Percentiles rank a stretch among this genome's conserved stretches.
Conservation (phyloP, 345 rosid genomes). For the Limnanthes douglasii region DNA sequence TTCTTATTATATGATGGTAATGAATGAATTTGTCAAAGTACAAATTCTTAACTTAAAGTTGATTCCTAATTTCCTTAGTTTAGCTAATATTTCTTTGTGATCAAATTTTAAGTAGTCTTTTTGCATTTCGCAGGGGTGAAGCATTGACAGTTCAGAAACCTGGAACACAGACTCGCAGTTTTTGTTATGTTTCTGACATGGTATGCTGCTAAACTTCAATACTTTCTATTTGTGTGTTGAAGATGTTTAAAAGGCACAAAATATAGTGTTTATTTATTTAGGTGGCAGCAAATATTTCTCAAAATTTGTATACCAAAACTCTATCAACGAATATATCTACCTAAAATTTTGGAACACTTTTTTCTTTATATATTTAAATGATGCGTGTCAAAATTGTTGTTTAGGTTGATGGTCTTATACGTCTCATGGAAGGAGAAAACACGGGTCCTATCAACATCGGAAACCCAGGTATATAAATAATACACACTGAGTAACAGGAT, state of each 20-base stretch:
- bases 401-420: constrained; percentile 87
- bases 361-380: too few species aligned
- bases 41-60: too few species aligned
- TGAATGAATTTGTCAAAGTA: too few species aligned
- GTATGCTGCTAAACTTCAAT: constrained; percentile 17
- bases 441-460: constrained; percentile 97
- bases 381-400: too few species aligned
- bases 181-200: constrained; percentile 95
- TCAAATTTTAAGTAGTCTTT: too few species aligned
- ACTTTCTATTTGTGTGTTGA: neutral
- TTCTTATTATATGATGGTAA: too few species aligned
- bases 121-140: constrained; percentile 42
- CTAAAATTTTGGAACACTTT: neutral
- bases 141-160: constrained; percentile 90
- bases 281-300: too few species aligned
- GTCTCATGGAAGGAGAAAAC: constrained; percentile 91
- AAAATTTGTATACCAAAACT: too few species aligned
- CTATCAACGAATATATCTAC: neutral
- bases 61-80: neutral
- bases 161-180: constrained; percentile 95
- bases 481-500: neutral
- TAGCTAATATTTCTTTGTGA: neutral
- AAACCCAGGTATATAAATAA: constrained; percentile 51
- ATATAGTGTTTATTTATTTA: too few species aligned
- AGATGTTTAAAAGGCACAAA: too few species aligned